phyloP scores from a whole-genome alignment of 1,284 basidiomycete species.

The Jaminaea rosea region DNA sequence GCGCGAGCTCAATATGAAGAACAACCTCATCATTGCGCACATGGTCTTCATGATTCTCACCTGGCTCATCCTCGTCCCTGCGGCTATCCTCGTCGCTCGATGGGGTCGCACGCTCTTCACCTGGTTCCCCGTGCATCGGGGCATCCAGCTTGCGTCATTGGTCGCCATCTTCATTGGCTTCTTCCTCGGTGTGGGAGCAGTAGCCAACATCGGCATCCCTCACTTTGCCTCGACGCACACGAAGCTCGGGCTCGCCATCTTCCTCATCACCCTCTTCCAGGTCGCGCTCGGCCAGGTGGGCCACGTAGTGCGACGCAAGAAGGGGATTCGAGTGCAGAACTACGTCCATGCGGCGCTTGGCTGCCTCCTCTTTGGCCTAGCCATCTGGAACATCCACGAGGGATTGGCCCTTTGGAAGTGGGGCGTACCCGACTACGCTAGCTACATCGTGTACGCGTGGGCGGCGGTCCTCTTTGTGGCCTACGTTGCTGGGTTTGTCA shows the following conservation, averaged over 20 bases:
- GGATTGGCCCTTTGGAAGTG: constrained; percentile 23
- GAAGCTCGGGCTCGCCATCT: constrained; percentile 57
- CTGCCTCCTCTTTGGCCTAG: constrained; percentile 12
- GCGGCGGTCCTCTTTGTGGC: constrained; percentile 13
- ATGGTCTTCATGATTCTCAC: constrained; percentile 49
- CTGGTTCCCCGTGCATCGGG: constrained; percentile 58
- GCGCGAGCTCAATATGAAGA: constrained; percentile 10
- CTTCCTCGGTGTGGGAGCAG: constrained; percentile 54
- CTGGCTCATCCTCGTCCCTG: constrained; percentile 57
- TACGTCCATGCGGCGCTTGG: constrained; percentile 25
- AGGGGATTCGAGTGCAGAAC: constrained; percentile 3
- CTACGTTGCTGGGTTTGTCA: constrained; percentile 10
- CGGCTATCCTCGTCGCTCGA: constrained; percentile 57
- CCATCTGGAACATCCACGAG: constrained; percentile 19
- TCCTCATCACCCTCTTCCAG: constrained; percentile 59
- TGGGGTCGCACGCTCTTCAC: constrained; percentile 55
- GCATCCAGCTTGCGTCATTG: constrained; percentile 51
- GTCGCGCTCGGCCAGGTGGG: constrained; percentile 56
- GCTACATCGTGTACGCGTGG: constrained; percentile 25
- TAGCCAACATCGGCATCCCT: constrained; percentile 4
- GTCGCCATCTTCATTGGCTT: constrained; percentile 54
- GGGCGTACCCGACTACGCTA: constrained; percentile 8
- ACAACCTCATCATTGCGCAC: constrained; percentile 24
- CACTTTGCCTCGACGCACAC: constrained; percentile 34
- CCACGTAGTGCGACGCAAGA: constrained; percentile 53